Evolutionary conservation across 2,329 filamentous ascomycete species (phyloP).

Genomic region (Ascocoryne sarcoides): DNA sequence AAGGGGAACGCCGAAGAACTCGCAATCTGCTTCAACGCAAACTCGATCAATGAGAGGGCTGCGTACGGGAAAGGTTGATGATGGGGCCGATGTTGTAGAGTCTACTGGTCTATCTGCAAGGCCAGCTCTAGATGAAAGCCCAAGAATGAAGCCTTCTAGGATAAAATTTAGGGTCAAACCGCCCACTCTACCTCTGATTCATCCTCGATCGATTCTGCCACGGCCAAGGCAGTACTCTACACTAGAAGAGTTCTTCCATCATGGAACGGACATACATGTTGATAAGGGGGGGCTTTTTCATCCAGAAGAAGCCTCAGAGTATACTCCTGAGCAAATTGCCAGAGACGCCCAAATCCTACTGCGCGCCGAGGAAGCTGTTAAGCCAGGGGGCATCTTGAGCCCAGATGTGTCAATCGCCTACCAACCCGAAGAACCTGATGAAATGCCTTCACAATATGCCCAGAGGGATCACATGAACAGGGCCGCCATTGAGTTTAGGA

Average conservation of each 20-base stretch:
- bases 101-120: conserved; percentile 2
- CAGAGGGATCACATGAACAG: conserved; percentile 77
- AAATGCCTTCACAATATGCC: conserved; percentile 77
- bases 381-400: conserved; percentile 68
- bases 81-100: conserved; percentile 16
- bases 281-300: conserved; percentile 48
- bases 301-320: conserved; percentile 46
- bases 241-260: conserved; percentile 50
- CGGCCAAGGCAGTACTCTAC: conserved; percentile 41
- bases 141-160: conserved; percentile 30
- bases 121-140: conserved; percentile 16
- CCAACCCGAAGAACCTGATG: conserved; percentile 54
- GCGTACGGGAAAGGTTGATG: conserved; percentile 18
- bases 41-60: conserved; percentile 15
- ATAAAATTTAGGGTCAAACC: conserved; percentile 42
- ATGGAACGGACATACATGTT: conserved; percentile 42
- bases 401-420: conserved; percentile 62
- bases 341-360: conserved; percentile 63
- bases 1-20: conserved; percentile 9
- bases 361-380: conserved; percentile 62
- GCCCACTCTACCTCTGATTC: conserved; percentile 47
- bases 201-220: conserved; percentile 48
- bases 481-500: conserved; percentile 72
- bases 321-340: conserved; percentile 52
- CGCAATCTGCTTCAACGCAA: conserved; percentile 15